phyloP scores from a whole-genome alignment of 768 basidiomycete species.

The Lanmaoa pseudosensibilis region DNA sequence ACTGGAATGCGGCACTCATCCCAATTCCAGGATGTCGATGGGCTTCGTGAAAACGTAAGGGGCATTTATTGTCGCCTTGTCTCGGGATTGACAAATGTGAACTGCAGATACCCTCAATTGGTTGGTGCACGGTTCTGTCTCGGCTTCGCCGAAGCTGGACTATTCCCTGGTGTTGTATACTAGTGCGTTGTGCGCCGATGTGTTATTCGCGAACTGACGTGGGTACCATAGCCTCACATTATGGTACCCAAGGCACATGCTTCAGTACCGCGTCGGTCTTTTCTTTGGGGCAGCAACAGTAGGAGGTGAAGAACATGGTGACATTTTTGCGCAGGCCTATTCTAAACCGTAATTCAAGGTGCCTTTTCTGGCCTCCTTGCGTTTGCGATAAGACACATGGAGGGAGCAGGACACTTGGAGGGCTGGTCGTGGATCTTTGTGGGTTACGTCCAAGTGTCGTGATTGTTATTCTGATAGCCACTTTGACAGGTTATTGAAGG shows the following conservation, averaged over 20 bases:
- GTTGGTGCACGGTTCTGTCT: conserved; percentile 58
- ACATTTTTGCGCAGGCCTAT: not conserved
- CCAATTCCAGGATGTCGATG: conserved; percentile 52
- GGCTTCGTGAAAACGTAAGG: conserved; percentile 64
- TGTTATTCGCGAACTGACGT: not conserved
- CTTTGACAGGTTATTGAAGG: conserved; percentile 37
- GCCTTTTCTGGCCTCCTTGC: conserved; percentile 63
- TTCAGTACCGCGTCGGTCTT: conserved; percentile 58
- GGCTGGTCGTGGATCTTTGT: conserved; percentile 76
- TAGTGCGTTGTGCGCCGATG: conserved; percentile 45
- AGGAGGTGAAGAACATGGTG: conserved; percentile 37
- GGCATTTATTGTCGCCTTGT: not conserved
- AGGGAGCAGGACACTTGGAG: conserved; percentile 41
- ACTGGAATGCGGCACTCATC: not conserved
- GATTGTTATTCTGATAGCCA: not conserved
- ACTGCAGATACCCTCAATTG: conserved; percentile 56
- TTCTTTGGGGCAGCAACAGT: conserved; percentile 68
- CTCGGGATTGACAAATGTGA: not conserved
- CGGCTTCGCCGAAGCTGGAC: conserved; percentile 66
- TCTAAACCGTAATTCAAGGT: conserved; percentile 18
- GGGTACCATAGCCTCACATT: conserved; percentile 47
- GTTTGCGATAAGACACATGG: conserved; percentile 55
- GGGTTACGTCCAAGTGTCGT: conserved; percentile 12
- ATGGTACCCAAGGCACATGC: conserved; percentile 66
- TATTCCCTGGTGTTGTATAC: conserved; percentile 74